Base-by-base conservation (phyloP, 352 stramenopile genomes). In the Pilasporangium apinafurcum region DNA sequence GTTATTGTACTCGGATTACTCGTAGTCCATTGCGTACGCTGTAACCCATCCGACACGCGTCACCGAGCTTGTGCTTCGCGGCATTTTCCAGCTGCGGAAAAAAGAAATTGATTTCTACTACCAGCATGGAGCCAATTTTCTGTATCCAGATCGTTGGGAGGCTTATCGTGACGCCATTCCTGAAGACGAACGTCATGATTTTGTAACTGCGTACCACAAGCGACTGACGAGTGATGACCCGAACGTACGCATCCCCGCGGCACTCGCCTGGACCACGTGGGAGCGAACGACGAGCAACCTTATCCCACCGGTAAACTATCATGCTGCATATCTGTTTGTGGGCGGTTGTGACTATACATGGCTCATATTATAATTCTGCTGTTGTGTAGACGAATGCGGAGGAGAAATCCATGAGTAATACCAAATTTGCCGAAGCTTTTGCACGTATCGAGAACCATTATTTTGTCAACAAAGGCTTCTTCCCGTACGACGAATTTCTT, bases 41-140 rank as follows among this genome's bases (percentile, higher is more conserved):
- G 80, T 92, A 45, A 79, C 48, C 26, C 87, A 97, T 72, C 88
- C 95, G 2, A 59, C 56, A 8, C 58, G 56, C 8, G 78, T 98
- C 27, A 70, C 65, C n/a, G 72, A 88, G 43, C 68, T 98, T 38
- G 76, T 98, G 18, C 63, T 98, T 27, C 71, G 92, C 10, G 95
- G 92, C 16, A 90, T 98, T 26, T 98, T 96, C 59, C 62, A 95
- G 10, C 68, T 98, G 31, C 83, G 89, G 39, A 69, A 86, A 34
- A 61, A 82, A 22, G 92, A 98, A 58, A 88, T 98, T 40, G 75
- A 97, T 56, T 97, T 96, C 62, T 84, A 97, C 52, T 98, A 97
- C 51, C 18, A 86, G 59, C 62, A 72, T 35, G 87, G 83, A 4
- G 78, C 84, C n/a, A 92, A 60, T 40, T 95, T 91, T 59, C 65